Conservation (phyloP, 768 basidiomycete species). For the Xerocomus brunneocitrinus region DNA sequence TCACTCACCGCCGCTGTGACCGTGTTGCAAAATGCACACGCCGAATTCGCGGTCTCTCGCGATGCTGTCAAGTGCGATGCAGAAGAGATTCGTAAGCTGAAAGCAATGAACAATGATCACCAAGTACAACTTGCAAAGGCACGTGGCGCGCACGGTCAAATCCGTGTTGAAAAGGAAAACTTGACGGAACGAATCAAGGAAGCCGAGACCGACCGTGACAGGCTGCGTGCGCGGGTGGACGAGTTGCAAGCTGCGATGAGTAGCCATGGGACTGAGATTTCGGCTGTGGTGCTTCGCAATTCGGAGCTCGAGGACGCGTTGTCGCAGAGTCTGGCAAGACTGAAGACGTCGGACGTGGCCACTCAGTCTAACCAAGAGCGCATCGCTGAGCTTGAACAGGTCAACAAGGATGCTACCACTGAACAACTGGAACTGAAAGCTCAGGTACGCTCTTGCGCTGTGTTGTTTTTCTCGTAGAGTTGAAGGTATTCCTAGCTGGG, state of each 20-base stretch:
- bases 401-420: constrained; percentile 46
- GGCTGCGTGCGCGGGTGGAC: constrained; percentile 50
- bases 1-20: constrained; percentile 48
- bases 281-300: constrained; percentile 46
- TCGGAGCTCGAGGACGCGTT: constrained; percentile 68
- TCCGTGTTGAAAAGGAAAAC: constrained; percentile 78
- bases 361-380: constrained; percentile 56
- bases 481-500: constrained; percentile 44
- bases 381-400: constrained; percentile 58
- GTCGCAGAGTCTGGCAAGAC: constrained; percentile 63
- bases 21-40: constrained; percentile 55
- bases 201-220: constrained; percentile 64
- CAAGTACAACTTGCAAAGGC: constrained; percentile 74
- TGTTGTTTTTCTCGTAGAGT: not conserved
- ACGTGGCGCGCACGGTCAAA: constrained; percentile 70
- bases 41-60: constrained; percentile 56
- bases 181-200: constrained; percentile 56
- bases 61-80: constrained; percentile 57
- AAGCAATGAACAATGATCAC: constrained; percentile 53
- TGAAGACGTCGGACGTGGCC: constrained; percentile 70
- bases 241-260: constrained; percentile 44
- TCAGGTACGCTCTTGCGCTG: constrained; percentile 45
- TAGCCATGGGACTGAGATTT: constrained; percentile 43
- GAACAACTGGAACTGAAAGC: constrained; percentile 56
- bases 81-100: constrained; percentile 62